Percentiles rank a stretch among this genome's conserved stretches.
Evolutionary conservation across 805 yeast genomes (phyloP).

Genomic region (Candida koratica): DNA sequence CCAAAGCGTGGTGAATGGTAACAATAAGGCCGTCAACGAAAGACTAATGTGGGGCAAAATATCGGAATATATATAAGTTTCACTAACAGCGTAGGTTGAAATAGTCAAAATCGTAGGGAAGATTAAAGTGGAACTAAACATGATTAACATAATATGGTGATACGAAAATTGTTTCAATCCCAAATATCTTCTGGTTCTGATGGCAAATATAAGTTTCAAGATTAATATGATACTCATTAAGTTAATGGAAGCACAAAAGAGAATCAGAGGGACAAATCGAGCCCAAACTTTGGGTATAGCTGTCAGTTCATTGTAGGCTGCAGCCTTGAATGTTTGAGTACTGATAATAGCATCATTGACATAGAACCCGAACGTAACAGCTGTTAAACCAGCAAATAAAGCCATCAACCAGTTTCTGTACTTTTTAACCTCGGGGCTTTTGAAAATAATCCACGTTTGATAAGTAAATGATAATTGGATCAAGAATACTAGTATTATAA

Average conservation of each 20-base stretch:
- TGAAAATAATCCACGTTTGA: slow-evolving; percentile 71
- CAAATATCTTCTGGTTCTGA: slow-evolving; percentile 64
- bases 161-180: slow-evolving; percentile 83
- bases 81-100: slow-evolving; percentile 33
- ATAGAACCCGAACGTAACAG: slow-evolving; percentile 55
- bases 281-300: slow-evolving; percentile 25
- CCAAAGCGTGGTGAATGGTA: slow-evolving; percentile 88
- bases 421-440: slow-evolving; percentile 46
- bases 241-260: slow-evolving; percentile 67
- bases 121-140: slow-evolving; percentile 77
- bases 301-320: neutral
- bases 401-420: slow-evolving; percentile 28
- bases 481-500: slow-evolving; percentile 53
- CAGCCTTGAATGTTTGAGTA: slow-evolving; percentile 17
- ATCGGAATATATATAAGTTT: slow-evolving; percentile 7
- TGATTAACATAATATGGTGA: slow-evolving; percentile 73
- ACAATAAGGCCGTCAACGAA: slow-evolving; percentile 38
- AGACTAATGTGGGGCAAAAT: slow-evolving; percentile 14
- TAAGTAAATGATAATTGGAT: slow-evolving; percentile 65
- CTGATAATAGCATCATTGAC: slow-evolving; percentile 48
- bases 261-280: slow-evolving; percentile 51
- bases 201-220: slow-evolving; percentile 63
- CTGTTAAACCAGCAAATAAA: slow-evolving; percentile 29
- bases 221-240: slow-evolving; percentile 58
- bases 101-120: slow-evolving; percentile 71